phyloP scores from a whole-genome alignment of 495 filamentous ascomycete genomes.

The Aspergillus bertholletiae region DNA sequence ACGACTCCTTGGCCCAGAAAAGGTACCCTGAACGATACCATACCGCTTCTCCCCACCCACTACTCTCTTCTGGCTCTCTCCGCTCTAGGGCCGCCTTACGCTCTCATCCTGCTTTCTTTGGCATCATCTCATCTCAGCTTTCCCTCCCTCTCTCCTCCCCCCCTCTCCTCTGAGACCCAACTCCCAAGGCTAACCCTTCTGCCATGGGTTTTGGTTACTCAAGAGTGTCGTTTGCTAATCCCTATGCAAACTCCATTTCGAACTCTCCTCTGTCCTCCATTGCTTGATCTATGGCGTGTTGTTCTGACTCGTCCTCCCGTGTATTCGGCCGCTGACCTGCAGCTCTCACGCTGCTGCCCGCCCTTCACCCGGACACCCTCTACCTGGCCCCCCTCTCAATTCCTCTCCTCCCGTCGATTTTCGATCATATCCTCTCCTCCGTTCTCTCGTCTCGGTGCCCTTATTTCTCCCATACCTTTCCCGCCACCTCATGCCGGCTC shows the following conservation, averaged over 20 bases:
- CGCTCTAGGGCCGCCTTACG: slow-evolving; percentile 23
- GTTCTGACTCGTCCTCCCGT: slow-evolving; percentile 32
- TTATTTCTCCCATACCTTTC: slow-evolving; percentile 8
- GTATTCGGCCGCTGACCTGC: slow-evolving; percentile 46
- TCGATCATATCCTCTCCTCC: not conserved
- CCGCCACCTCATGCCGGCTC: slow-evolving; percentile 35
- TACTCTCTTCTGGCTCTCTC: slow-evolving; percentile 14
- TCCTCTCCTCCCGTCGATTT: slow-evolving; percentile 10
- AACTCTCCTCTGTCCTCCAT: slow-evolving; percentile 14
- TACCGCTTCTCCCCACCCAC: slow-evolving; percentile 23
- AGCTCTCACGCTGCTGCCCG: slow-evolving; percentile 43
- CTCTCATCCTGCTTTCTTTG: slow-evolving; percentile 21
- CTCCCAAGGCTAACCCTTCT: slow-evolving; percentile 7
- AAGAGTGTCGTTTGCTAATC: slow-evolving; percentile 19
- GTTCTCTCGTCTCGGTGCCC: slow-evolving; percentile 8
- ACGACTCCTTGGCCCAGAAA: slow-evolving; percentile 11
- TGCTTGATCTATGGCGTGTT: slow-evolving; percentile 42
- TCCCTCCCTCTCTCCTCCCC: slow-evolving; percentile 10
- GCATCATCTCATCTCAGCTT: slow-evolving; percentile 36
- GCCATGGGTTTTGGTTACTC: slow-evolving; percentile 24
- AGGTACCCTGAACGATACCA: slow-evolving; percentile 16
- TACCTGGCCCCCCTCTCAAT: slow-evolving; percentile 12
- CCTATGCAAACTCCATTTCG: slow-evolving; percentile 22
- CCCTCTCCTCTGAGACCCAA: slow-evolving; percentile 11
- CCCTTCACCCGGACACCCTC: slow-evolving; percentile 27